Conservation (phyloP, 768 basidiomycete species). For the Tricholoma hemisulphureum region DNA sequence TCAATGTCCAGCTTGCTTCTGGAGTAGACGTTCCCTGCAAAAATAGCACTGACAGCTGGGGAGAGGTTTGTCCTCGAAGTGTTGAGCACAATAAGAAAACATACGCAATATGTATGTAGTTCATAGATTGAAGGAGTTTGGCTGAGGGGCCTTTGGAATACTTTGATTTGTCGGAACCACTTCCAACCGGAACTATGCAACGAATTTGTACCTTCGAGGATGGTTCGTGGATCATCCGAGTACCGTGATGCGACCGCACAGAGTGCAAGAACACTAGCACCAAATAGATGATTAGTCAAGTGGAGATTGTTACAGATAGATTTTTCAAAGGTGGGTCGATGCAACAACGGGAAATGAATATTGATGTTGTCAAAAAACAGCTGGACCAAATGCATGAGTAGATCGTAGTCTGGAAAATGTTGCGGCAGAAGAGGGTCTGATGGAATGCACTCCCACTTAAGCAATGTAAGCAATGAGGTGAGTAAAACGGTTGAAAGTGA, state of each 20-base stretch:
- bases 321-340: slow-evolving; percentile 61
- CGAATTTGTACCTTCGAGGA: slow-evolving; percentile 33
- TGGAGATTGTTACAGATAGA: slow-evolving; percentile 48
- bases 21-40: slow-evolving; percentile 45
- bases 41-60: slow-evolving; percentile 41
- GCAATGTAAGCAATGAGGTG: background rate
- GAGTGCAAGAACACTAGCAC: slow-evolving; percentile 55
- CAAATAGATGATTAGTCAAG: slow-evolving; percentile 50
- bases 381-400: slow-evolving; percentile 49
- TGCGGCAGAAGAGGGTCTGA: slow-evolving; percentile 21
- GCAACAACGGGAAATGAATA: slow-evolving; percentile 57
- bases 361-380: slow-evolving; percentile 61
- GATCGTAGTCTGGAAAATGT: slow-evolving; percentile 46
- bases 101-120: slow-evolving; percentile 64
- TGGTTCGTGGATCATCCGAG: slow-evolving; percentile 48
- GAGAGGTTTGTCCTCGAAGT: background rate
- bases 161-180: slow-evolving; percentile 61
- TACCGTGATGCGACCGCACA: slow-evolving; percentile 64
- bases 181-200: slow-evolving; percentile 57
- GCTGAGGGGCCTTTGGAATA: slow-evolving; percentile 56
- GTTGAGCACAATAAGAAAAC: slow-evolving; percentile 24
- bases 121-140: slow-evolving; percentile 62
- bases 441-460: slow-evolving; percentile 38
- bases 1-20: slow-evolving; percentile 50
- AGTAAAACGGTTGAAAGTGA: background rate